phyloP scores from a whole-genome alignment of 2,329 filamentous ascomycete species.

The Colletotrichum incanum region DNA sequence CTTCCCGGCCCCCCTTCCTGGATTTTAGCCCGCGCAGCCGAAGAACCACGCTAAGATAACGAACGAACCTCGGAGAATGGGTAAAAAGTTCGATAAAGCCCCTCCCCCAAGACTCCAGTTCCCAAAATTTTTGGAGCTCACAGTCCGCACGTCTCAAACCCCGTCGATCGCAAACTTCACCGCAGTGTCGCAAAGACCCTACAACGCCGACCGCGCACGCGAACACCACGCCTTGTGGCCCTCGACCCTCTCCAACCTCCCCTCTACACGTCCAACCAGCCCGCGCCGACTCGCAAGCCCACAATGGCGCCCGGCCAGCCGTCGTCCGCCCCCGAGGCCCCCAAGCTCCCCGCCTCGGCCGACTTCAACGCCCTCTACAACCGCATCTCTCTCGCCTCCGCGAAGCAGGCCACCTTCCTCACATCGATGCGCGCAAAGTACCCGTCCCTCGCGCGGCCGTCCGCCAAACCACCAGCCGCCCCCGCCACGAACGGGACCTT shows the following conservation, averaged over 20 bases:
- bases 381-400: constrained; percentile 58
- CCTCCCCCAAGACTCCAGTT: no score
- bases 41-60: constrained; percentile 18
- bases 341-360: constrained; percentile 52
- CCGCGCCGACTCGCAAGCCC: neutral
- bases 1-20: neutral
- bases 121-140: constrained; percentile 9
- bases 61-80: neutral
- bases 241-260: neutral
- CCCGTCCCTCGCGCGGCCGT: constrained; percentile 33
- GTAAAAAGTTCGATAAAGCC: neutral
- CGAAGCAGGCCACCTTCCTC: constrained; percentile 54
- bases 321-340: constrained; percentile 47
- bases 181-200: neutral
- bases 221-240: no score
- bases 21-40: neutral
- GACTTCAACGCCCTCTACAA: constrained; percentile 59
- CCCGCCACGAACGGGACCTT: constrained; percentile 27
- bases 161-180: neutral
- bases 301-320: constrained; percentile 36
- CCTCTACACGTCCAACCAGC: neutral
- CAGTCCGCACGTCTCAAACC: neutral
- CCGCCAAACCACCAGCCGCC: constrained; percentile 10
- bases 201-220: neutral
- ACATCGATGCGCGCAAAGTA: constrained; percentile 46